Percentiles rank a stretch among this genome's conserved stretches.
These are phyloP conservation scores for Talaromyces atroroseus DNA, from an alignment of 2,329 filamentous ascomycete species.

Conservation along the genomic window DNA sequence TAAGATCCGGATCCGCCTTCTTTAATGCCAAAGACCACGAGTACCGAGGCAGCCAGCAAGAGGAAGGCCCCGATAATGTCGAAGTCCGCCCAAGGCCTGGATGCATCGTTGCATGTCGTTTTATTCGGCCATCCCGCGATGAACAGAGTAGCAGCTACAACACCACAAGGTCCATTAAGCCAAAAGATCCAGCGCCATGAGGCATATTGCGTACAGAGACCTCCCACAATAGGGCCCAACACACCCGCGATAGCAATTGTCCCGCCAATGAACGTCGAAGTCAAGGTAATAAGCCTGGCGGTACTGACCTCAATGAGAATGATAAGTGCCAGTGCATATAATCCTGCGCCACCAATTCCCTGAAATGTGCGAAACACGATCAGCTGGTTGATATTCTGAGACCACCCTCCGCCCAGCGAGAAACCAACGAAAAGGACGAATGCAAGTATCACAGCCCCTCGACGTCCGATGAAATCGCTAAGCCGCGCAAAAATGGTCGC, in stretches of 20 bases:
- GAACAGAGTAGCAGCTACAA: not conserved
- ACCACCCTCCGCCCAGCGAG: slow-evolving; percentile 1
- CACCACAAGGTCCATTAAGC: slow-evolving; percentile 13
- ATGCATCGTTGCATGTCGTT: not conserved
- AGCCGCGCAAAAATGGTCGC: slow-evolving; percentile 6
- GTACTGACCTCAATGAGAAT: not conserved
- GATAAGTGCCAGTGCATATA: not conserved
- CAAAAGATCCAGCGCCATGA: slow-evolving; percentile 17
- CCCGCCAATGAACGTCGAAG: not conserved
- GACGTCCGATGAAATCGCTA: slow-evolving; percentile 6
- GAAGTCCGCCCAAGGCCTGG: not conserved
- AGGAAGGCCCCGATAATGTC: not conserved
- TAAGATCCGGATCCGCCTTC: not conserved
- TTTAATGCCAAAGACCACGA: slow-evolving; percentile 1
- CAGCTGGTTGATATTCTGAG: slow-evolving; percentile 2
- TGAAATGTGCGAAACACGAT: slow-evolving; percentile 2
- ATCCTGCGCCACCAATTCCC: not conserved
- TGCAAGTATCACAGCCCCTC: slow-evolving; percentile 8
- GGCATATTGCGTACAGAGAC: slow-evolving; percentile 16
- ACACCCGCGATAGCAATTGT: slow-evolving; percentile 1
- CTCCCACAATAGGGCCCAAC: slow-evolving; percentile 16
- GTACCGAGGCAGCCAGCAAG: not conserved
- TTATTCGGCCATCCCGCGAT: not conserved
- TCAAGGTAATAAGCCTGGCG: not conserved
- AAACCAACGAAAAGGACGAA: not conserved